A percentile compares a stretch with the other conserved stretches of the same genome.
These are phyloP conservation scores for Ceratocystis huliohia DNA, from an alignment of 2,329 filamentous ascomycete genomes.

Conservation along the genomic window DNA sequence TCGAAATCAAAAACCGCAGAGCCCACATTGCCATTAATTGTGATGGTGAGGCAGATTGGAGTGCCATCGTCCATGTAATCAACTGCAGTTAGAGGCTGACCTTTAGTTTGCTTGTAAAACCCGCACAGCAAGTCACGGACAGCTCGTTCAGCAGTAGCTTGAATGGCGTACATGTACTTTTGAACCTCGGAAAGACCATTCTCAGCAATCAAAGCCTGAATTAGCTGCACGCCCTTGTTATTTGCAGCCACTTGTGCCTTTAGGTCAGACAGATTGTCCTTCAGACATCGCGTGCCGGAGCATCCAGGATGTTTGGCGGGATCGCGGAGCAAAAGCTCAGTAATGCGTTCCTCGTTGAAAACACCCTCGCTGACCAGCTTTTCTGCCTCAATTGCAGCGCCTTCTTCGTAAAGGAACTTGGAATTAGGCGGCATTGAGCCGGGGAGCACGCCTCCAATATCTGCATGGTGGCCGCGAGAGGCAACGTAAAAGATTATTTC, in stretches of 20 bases:
- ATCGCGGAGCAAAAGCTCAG: conserved; percentile 57
- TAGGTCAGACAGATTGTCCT: conserved; percentile 70
- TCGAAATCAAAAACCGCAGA: conserved; percentile 71
- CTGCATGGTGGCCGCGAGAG: conserved; percentile 69
- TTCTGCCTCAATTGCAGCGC: conserved; percentile 50
- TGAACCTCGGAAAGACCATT: conserved; percentile 67
- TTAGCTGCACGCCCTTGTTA: conserved; percentile 73
- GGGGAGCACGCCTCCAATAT: conserved; percentile 69
- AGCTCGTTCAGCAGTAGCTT: conserved; percentile 63
- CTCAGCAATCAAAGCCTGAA: conserved; percentile 60
- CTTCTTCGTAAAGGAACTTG: conserved; percentile 49
- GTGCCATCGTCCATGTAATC: conserved; percentile 80
- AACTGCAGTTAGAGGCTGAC: conserved; percentile 54
- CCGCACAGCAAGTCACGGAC: conserved; percentile 61
- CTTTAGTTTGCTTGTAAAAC: conserved; percentile 56
- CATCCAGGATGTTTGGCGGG: conserved; percentile 64
- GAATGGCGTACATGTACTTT: conserved; percentile 74
- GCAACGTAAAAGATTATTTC: conserved; percentile 73
- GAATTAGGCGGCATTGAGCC: conserved; percentile 72
- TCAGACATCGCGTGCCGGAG: conserved; percentile 63
- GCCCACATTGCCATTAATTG: conserved; percentile 60
- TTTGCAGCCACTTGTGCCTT: conserved; percentile 77
- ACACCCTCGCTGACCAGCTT: conserved; percentile 62
- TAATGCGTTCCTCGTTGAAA: conserved; percentile 67
- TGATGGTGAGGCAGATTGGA: conserved; percentile 61